Evolutionary conservation across 495 filamentous ascomycete species (phyloP), one percentile per base, ranked within the genome.

Genomic region (Daldinia childiae): DNA sequence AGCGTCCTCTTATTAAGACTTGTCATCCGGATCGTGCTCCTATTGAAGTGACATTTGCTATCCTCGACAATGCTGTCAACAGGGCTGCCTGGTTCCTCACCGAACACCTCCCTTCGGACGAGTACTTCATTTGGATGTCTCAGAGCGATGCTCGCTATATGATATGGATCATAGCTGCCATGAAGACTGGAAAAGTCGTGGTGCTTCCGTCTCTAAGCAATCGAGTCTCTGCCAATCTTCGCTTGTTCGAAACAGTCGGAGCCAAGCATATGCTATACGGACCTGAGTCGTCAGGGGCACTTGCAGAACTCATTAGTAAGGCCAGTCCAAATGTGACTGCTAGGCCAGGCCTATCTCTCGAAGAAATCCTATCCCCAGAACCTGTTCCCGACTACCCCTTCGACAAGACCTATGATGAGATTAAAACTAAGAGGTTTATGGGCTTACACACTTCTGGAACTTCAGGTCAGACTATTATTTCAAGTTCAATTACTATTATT

Each of bases 381-480:
- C 69, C 50, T 5, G 74, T 73, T n/a, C 64, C 71, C 26, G 74
- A 77, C 8, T 75, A 59, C 9, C 66, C 74, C 9, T 77, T 77
- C 30, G 30, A 71, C 32, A 50, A 68, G 48, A 68, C 56, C 14
- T 77, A 67, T 65, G 69, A 75, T 6, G 63, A 75, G 36, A 54
- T 77, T 12, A 72, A 61, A 54, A 21, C 70, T 3, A 75, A 70
- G 45, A 30, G 48, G 12, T 72, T 70, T 38, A 73, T 75, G 73
- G 73, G 68, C 36, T 38, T 75, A n/a, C 73, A 75, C 39, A 75
- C 73, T 7, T 75, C 73, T 32, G 73, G 73, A 48, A 75, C 73
- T 38, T 75, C 73, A 69, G 73, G 73, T 69, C 8, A 64, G 70
- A 45, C 30, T 1, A 7, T 30, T 15, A 17, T 57, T 32, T 21